Evolutionary conservation across 164 flowering plant genomes (phyloP).

Genomic region (Aristolochia californica): DNA sequence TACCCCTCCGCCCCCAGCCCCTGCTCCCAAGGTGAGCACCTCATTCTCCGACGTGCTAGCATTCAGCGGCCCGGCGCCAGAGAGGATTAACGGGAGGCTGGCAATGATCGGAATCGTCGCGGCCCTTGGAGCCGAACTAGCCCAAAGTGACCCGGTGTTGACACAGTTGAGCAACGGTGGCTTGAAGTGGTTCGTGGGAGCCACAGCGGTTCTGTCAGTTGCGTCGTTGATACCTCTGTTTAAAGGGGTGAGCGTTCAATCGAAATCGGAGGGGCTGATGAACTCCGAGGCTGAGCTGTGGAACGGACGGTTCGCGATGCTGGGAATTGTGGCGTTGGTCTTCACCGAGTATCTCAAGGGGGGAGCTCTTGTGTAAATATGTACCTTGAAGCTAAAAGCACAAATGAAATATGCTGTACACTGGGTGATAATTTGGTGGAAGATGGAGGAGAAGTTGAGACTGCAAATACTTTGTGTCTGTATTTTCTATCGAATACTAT

Average conservation of each 20-base stretch:
- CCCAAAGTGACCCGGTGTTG: constrained; percentile 44
- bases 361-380: constrained; percentile 40
- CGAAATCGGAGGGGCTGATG: constrained; percentile 52
- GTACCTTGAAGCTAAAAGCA: background rate
- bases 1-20: too few relatives aligned
- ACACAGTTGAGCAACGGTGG: constrained; percentile 61
- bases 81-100: constrained; percentile 82
- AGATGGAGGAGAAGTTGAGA: too few relatives aligned
- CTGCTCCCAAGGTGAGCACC: constrained; percentile 33
- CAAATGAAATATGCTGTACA: too few relatives aligned
- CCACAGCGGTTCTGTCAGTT: constrained; percentile 36
- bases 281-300: constrained; percentile 72
- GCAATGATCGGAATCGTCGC: constrained; percentile 87
- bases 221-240: constrained; percentile 73
- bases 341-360: constrained; percentile 80
- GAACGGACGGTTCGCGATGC: constrained; percentile 87
- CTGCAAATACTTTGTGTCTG: too few relatives aligned
- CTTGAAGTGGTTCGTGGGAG: constrained; percentile 49
- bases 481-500: too few relatives aligned
- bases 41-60: constrained; percentile 54
- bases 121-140: constrained; percentile 60
- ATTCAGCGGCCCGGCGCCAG: constrained; percentile 79
- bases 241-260: constrained; percentile 47
- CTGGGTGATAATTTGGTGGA: too few relatives aligned
- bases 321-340: constrained; percentile 73